These are phyloP conservation scores for Metschnikowia drakensbergensis DNA, from an alignment of 805 yeast species.

Conservation along the genomic window DNA sequence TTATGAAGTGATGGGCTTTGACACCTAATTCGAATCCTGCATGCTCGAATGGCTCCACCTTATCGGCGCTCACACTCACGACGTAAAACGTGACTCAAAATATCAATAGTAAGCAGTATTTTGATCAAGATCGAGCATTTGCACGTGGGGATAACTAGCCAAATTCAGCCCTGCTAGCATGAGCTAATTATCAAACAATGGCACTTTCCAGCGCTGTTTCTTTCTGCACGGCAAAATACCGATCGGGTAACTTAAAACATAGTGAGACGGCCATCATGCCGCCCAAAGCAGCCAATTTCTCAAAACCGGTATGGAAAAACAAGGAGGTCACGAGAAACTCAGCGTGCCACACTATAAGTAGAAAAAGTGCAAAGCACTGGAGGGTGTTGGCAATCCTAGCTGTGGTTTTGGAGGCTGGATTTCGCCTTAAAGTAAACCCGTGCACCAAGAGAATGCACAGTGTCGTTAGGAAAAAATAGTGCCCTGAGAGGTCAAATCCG, in stretches of 20 bases:
- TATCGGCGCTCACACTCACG: too few species aligned
- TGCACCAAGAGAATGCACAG: constrained; percentile 12
- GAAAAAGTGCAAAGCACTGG: neutral
- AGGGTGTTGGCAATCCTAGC: neutral
- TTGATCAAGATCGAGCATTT: too few species aligned
- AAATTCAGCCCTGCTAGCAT: too few species aligned
- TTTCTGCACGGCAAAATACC: neutral
- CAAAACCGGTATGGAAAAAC: constrained; percentile 16
- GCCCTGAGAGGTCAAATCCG: constrained; percentile 17
- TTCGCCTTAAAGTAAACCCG: neutral
- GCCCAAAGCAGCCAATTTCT: constrained; percentile 12
- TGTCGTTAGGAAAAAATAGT: constrained; percentile 13
- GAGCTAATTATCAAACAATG: too few species aligned
- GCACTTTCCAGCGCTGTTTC: neutral
- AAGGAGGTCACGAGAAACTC: constrained; percentile 15
- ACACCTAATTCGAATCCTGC: too few species aligned
- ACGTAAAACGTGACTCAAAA: too few species aligned
- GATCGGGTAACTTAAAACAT: neutral
- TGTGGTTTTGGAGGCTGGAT: neutral
- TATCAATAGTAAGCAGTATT: too few species aligned
- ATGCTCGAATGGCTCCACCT: too few species aligned
- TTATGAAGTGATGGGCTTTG: too few species aligned
- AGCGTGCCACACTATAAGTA: constrained; percentile 11
- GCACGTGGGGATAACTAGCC: too few species aligned
- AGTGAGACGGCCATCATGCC: neutral